Base-by-base conservation (phyloP, 441 rosid species). In the Aquilaria agallochum region DNA sequence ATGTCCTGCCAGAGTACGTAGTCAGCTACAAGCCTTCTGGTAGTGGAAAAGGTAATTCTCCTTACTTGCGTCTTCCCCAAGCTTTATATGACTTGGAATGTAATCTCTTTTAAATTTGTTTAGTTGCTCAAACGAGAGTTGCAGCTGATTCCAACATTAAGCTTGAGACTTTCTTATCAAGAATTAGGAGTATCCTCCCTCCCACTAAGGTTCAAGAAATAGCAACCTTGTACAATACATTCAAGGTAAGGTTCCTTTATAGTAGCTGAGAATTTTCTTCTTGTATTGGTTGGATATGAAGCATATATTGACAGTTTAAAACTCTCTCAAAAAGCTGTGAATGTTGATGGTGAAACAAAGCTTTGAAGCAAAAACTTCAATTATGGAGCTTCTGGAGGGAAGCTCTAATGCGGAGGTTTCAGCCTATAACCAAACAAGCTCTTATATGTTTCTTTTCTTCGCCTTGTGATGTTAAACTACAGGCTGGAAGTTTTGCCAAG, bases 1-100 rank as follows among this genome's bases (percentile, higher is more conserved):
- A 73, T 50, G 67, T 82, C 63, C 62, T 85, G 27, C 90, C 87
- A 0, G 84, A 76, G 72, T 71, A 53, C 65, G 74, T 82, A 66
- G 81, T 82, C 72, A 82, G 80, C 72, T 82, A 69, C 71, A 85
- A 65, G 42, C 68, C 69, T 49, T 68, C 83, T 64, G 55, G 12
- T 56, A 40, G 14, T 5, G 48, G 57, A 34, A 71, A 68, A 60
- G 80, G 82, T 79, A 70, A 64, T 47, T 59, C 32, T 40, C 40
- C 51, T 36, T 45, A 53, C 27, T 32, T 34, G 46, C 11, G 4
- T 42, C 11, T 46, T 30, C 56, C 4, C 11, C 33, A 36, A 49
- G 36, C 9, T 33, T 31, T 40, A n/a, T 40, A 44, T 46, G 44
- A 51, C 62, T 47, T 56, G 6, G 50, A 45, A 54, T 52, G 7